Conservation (phyloP, 2,329 filamentous ascomycete species). For the Albifimbria verrucaria region DNA sequence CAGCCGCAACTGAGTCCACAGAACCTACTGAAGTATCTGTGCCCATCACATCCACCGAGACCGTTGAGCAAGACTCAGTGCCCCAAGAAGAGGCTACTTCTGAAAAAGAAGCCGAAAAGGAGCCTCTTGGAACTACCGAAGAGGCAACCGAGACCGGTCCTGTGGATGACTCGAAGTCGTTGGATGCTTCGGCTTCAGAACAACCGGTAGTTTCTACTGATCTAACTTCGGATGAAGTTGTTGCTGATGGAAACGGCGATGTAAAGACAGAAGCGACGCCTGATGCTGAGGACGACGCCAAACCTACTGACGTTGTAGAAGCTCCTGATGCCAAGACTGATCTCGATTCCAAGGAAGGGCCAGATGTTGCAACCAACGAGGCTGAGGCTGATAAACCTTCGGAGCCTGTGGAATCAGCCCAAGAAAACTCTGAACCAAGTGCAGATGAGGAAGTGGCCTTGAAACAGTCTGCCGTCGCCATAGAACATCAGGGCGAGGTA, state of each 20-base stretch:
- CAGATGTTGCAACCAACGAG: not conserved
- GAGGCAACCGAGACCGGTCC: conserved; percentile 7
- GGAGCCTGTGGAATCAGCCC: not conserved
- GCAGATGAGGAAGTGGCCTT: no score
- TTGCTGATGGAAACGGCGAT: not conserved
- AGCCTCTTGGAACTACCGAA: no score
- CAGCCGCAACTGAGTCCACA: not conserved
- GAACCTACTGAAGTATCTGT: not conserved
- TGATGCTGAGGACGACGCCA: conserved; percentile 9
- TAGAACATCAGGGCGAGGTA: not conserved
- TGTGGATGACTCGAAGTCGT: conserved; percentile 2
- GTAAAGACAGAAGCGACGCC: not conserved
- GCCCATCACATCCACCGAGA: not conserved
- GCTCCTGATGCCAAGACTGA: not conserved
- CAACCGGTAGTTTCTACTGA: no score
- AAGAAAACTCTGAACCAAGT: no score
- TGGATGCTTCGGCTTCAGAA: not conserved
- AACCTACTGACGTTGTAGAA: not conserved
- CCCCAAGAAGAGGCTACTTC: not conserved
- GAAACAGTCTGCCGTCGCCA: no score
- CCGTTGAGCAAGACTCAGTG: not conserved
- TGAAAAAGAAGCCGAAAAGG: no score
- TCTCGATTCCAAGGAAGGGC: not conserved
- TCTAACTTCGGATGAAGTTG: no score
- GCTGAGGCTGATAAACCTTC: conserved; percentile 1